Conservation (phyloP, 352 stramenopile genomes). For the Phytophthora pini region DNA sequence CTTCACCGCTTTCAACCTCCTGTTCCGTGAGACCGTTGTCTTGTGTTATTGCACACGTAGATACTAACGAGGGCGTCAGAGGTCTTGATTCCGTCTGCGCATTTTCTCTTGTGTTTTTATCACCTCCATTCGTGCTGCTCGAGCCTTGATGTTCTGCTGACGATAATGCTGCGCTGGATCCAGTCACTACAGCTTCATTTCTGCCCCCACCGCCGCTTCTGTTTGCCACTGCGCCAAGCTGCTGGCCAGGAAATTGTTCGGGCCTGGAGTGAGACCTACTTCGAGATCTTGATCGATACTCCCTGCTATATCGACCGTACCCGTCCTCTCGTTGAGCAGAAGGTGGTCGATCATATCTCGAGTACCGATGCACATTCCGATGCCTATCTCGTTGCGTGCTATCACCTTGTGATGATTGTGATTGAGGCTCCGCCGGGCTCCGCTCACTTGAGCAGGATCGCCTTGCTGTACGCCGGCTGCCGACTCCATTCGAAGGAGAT, state of each 20-base stretch:
- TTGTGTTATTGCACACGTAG: slow-evolving; percentile 2
- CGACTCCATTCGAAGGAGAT: slow-evolving; percentile 12
- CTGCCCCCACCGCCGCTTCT: background rate
- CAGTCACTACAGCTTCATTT: slow-evolving; percentile 1
- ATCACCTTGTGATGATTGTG: slow-evolving; percentile 6
- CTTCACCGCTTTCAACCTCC: slow-evolving; percentile 16
- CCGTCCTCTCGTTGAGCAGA: slow-evolving; percentile 2
- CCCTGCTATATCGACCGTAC: background rate
- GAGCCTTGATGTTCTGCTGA: background rate
- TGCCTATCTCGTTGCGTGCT: slow-evolving; percentile 11
- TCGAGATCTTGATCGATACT: slow-evolving; percentile 13
- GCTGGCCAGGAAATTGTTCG: slow-evolving; percentile 1
- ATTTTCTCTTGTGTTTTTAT: background rate
- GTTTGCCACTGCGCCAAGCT: background rate
- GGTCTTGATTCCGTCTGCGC: background rate
- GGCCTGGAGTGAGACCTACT: slow-evolving; percentile 16
- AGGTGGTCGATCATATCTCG: slow-evolving; percentile 11
- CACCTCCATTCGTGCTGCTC: background rate
- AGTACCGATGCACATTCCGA: slow-evolving; percentile 2
- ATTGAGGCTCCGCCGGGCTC: slow-evolving; percentile 15
- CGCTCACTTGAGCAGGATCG: slow-evolving; percentile 45
- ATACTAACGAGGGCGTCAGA: background rate
- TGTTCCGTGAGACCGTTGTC: background rate
- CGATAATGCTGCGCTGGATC: background rate
- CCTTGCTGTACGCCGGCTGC: slow-evolving; percentile 3